Percentiles rank a stretch among this genome's conserved stretches.
These are phyloP conservation scores for Sisymbrium irio DNA, from an alignment of 345 rosid species.

Conservation along the genomic window DNA sequence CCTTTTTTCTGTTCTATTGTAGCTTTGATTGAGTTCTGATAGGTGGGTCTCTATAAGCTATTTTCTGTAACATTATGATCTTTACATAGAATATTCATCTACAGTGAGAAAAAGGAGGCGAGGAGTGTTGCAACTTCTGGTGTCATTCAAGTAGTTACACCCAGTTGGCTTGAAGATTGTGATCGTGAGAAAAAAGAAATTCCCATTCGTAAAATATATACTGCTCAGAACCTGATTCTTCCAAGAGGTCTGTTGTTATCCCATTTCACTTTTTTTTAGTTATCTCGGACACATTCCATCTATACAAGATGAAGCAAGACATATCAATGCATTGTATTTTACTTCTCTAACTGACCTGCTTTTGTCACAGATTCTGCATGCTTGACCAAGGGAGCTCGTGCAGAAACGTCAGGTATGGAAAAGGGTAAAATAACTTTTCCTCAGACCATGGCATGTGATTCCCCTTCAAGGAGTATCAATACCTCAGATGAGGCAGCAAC, in stretches of 20 bases:
- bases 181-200: constrained; percentile 68
- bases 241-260: constrained; percentile 68
- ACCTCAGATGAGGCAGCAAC: constrained; percentile 34
- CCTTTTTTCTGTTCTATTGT: neutral
- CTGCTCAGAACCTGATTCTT: constrained; percentile 67
- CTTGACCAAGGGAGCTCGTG: constrained; percentile 47
- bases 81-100: constrained; percentile 5
- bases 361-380: constrained; percentile 45
- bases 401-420: constrained; percentile 36
- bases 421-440: constrained; percentile 35
- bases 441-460: constrained; percentile 35
- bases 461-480: constrained; percentile 32
- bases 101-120: constrained; percentile 78
- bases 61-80: constrained; percentile 19
- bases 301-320: constrained; percentile 17
- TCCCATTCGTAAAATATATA: constrained; percentile 57
- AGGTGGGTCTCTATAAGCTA: constrained; percentile 3
- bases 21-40: constrained; percentile 1
- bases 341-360: constrained; percentile 27
- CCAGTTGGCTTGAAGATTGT: constrained; percentile 94
- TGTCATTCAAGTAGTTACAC: constrained; percentile 69
- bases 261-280: constrained; percentile 5
- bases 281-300: neutral
- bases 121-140: constrained; percentile 85
- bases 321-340: neutral